Base-by-base conservation (phyloP, 768 basidiomycete genomes). In the Russula brevipes region DNA sequence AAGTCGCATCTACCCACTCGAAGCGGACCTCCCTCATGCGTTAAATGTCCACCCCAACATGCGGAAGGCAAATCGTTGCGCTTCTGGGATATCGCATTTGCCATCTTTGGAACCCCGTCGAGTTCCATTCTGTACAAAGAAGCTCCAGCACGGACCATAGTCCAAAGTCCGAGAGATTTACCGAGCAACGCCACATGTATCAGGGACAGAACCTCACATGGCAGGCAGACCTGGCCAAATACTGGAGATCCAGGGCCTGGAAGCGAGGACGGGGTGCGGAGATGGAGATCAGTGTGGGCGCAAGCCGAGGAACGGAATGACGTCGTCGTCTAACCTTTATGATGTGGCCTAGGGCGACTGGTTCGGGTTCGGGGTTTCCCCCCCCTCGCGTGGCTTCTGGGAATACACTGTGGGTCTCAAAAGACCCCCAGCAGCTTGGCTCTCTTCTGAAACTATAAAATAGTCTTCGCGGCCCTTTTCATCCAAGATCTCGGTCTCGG, bases 211-310 rank as follows among this genome's bases (percentile, higher is more conserved):
- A 1, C 50, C 17, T 11, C 51, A 36, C 12, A 36, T 17, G 35
- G 10, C 16, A n/a, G 8, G 33, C 4, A 33, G n/a, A 17, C 35
- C 50, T 16, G 50, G 50, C 31, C 33, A 52, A 52, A 36, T 4
- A 16, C 51, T 39, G 49, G 45, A 12, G 35, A 35, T 42, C 31
- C 12, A 42, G 31, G 30, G 31, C 12, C 41, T 30, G 6, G 33
- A 33, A 19, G 47, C 49, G 8, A 42, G 30, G 17, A n/a, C 24
- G 49, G 35, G 30, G 16, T 17, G 30, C n/a, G 19, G 24, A 57
- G n/a, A 36, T 38, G 49, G 54, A 62, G 55, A 62, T 56, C n/a
- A 5, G 53, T 11, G 60, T 61, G 60, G 54, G 54, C 3, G 54
- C 44, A 51, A 41, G 35, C 30, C 30, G 44, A 47, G 42, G 24